These are phyloP conservation scores for Datisca glomerata DNA, from an alignment of 306 rosid genomes.

Conservation along the genomic window DNA sequence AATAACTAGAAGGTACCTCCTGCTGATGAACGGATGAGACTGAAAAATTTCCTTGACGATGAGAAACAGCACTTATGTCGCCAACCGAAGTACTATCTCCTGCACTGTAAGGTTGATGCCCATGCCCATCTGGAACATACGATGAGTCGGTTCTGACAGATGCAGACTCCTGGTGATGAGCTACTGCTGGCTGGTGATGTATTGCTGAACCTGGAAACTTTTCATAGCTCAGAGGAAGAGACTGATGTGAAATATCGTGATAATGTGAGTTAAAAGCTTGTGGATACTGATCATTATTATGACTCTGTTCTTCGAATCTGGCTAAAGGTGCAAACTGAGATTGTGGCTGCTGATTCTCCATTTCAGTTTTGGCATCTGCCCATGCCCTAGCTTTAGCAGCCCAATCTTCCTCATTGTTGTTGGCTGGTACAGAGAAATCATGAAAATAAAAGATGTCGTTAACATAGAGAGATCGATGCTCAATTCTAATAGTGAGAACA, in stretches of 20 bases:
- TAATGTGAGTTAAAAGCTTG: slow-evolving; percentile 36
- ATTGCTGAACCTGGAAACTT: slow-evolving; percentile 52
- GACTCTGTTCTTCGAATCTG: slow-evolving; percentile 60
- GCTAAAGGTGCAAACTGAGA: slow-evolving; percentile 47
- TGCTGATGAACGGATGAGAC: slow-evolving; percentile 83
- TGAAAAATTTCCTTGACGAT: slow-evolving; percentile 45
- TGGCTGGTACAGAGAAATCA: slow-evolving; percentile 12
- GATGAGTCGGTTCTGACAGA: slow-evolving; percentile 36
- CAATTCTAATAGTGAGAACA: neutral
- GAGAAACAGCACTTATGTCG: slow-evolving; percentile 42
- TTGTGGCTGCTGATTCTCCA: slow-evolving; percentile 67
- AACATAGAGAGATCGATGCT: neutral
- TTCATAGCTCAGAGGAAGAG: slow-evolving; percentile 52
- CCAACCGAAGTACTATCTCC: slow-evolving; percentile 41
- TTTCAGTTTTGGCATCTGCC: slow-evolving; percentile 75
- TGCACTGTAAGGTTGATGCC: slow-evolving; percentile 31
- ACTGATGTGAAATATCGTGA: slow-evolving; percentile 48
- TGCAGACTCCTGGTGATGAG: slow-evolving; percentile 41
- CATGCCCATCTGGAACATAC: slow-evolving; percentile 50
- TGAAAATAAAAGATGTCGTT: neutral
- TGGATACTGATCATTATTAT: slow-evolving; percentile 63
- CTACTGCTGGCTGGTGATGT: slow-evolving; percentile 27
- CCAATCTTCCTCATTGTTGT: slow-evolving; percentile 83
- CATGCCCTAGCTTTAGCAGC: slow-evolving; percentile 95
- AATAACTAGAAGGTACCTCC: slow-evolving; percentile 99